Evolutionary conservation across 371 early-diverging fungal genomes (phyloP).

Genomic region (Nematocida displodere): DNA sequence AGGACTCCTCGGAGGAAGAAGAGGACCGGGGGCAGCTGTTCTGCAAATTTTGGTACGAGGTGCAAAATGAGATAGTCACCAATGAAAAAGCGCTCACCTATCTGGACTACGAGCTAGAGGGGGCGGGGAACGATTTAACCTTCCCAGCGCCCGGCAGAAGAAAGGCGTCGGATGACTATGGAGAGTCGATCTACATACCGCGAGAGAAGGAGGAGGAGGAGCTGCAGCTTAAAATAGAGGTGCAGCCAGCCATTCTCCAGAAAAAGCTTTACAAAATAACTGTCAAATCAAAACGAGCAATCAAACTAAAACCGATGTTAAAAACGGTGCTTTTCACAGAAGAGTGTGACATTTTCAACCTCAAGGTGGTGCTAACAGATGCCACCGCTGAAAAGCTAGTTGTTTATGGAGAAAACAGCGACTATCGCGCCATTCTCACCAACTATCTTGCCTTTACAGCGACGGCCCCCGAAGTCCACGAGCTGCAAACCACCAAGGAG

Average conservation of each 20-base stretch:
- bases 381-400: conserved; percentile 28
- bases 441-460: conserved; percentile 11
- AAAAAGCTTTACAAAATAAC: conserved; percentile 30
- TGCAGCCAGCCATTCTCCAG: conserved; percentile 10
- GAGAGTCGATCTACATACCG: conserved; percentile 44
- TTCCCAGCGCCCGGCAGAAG: conserved; percentile 45
- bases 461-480: not conserved
- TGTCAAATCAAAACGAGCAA: not conserved
- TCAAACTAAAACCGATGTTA: conserved; percentile 2
- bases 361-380: conserved; percentile 7
- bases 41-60: conserved; percentile 31
- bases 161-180: conserved; percentile 59
- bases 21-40: conserved; percentile 33
- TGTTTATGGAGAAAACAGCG: conserved; percentile 12
- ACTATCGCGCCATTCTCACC: conserved; percentile 13
- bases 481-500: conserved; percentile 3
- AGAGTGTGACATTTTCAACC: conserved; percentile 43
- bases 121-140: conserved; percentile 17
- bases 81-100: conserved; percentile 6
- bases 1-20: conserved; percentile 40
- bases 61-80: conserved; percentile 33
- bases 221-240: conserved; percentile 4
- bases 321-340: conserved; percentile 22
- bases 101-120: conserved; percentile 1
- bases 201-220: conserved; percentile 48